Base-by-base conservation (phyloP, 495 filamentous ascomycete genomes). In the Darksidea phi region DNA sequence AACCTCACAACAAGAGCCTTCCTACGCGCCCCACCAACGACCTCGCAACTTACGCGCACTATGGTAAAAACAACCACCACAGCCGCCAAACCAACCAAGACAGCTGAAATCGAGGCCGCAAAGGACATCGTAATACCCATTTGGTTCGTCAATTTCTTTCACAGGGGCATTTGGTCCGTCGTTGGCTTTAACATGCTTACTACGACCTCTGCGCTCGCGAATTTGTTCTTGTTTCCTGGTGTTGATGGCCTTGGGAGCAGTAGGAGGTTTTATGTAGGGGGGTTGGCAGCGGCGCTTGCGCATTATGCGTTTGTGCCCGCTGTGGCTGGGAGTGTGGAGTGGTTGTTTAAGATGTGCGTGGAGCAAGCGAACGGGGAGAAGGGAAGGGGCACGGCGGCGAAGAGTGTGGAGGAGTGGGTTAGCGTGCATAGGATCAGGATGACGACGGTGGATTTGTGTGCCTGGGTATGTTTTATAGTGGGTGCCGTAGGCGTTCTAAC, bases 121-220 rank as follows among this genome's bases (percentile, higher is more conserved):
- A 58, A 58, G 20, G 45, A 49, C 17, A 17, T 48, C 15, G 43
- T 20, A 1, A 46, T 58, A 13, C 54, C 54, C 20, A 5, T 17
- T 18, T 58, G 38, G 54, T 48, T 58, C 26, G 28, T 23, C 17
- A 48, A 47, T 7, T 58, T 47, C 42, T 58, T 58, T 45, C 48
- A 58, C 26, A 20, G 20, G 12, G 54, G 24, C 43, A n/a, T 49
- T 6, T 34, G 20, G 42, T 48, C 42, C 43, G 54, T 58, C 26
- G 24, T 58, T 6, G 43, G 11, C 1, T 34, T 58, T 8, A 58
- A 58, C 18, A 49, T 15, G 13, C 20, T 58, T 18, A 58, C 54
- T 1, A 48, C 45, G 13, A 37, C 13, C 26, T 36, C 54, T 15
- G 43, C 54, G 42, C 24, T 49, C 5, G 54, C 54, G 11, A 58